These are phyloP conservation scores for Colletotrichum sp. DNA, from an alignment of 2,329 filamentous ascomycete species.

Conservation along the genomic window DNA sequence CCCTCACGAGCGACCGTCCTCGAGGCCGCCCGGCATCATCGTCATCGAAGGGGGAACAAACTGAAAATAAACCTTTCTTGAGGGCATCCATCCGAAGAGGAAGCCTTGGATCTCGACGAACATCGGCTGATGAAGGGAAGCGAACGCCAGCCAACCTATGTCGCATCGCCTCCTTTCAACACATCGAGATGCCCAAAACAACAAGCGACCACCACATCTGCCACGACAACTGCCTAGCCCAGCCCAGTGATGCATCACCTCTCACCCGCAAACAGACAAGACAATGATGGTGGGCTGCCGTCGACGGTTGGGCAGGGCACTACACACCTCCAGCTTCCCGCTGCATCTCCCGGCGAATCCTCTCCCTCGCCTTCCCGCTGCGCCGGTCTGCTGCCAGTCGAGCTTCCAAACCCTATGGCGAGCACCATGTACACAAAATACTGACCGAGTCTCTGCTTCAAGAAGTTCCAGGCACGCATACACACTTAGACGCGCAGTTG, in stretches of 20 bases:
- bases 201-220: neutral
- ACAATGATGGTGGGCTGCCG: neutral
- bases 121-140: neutral
- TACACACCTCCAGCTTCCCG: neutral
- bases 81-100: neutral
- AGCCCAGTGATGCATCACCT: neutral
- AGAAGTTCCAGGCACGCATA: neutral
- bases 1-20: neutral
- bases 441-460: neutral
- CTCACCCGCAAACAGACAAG: neutral
- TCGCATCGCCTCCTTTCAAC: neutral
- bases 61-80: neutral
- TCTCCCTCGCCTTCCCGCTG: constrained; percentile 7
- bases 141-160: neutral
- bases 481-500: neutral
- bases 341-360: constrained; percentile 2
- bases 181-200: constrained; percentile 10
- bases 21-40: neutral
- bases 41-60: neutral
- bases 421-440: neutral
- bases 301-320: neutral
- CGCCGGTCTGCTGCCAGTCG: constrained; percentile 2
- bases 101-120: neutral
- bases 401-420: neutral
- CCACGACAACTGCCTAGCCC: neutral